phyloP scores from a whole-genome alignment of 306 rosid genomes.

The Boehmeria nivea region DNA sequence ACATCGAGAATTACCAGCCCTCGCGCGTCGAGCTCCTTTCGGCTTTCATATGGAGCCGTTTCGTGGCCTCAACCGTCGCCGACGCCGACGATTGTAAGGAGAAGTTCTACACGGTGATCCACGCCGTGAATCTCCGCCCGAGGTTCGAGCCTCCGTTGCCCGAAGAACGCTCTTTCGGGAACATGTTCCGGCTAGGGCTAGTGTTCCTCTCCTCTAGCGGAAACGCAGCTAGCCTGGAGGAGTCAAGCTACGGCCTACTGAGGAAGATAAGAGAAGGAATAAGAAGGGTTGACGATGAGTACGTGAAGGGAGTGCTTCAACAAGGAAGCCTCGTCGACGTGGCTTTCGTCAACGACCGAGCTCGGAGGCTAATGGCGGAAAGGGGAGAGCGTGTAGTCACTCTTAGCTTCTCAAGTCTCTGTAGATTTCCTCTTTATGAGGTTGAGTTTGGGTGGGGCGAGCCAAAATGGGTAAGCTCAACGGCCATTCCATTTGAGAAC shows the following conservation, averaged over 20 bases:
- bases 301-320: neutral
- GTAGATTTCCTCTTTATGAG: constrained; percentile 32
- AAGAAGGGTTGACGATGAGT: neutral
- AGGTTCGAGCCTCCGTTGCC: neutral
- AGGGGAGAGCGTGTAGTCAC: neutral
- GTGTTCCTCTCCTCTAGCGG: neutral
- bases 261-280: constrained; percentile 22
- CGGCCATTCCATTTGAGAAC: constrained; percentile 16
- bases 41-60: constrained; percentile 3
- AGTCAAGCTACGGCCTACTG: constrained; percentile 7
- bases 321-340: neutral
- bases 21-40: neutral
- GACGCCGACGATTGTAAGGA: too few relatives aligned
- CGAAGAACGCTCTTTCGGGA: neutral
- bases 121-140: neutral
- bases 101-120: constrained; percentile 3
- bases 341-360: neutral
- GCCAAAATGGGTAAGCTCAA: constrained; percentile 30
- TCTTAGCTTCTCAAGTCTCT: constrained; percentile 7
- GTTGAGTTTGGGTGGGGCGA: constrained; percentile 38
- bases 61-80: neutral
- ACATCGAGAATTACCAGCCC: neutral
- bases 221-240: neutral
- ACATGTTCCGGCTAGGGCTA: neutral
- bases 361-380: neutral